Conservation (phyloP, 164 flowering plant species). For the Vitis labrusca region DNA sequence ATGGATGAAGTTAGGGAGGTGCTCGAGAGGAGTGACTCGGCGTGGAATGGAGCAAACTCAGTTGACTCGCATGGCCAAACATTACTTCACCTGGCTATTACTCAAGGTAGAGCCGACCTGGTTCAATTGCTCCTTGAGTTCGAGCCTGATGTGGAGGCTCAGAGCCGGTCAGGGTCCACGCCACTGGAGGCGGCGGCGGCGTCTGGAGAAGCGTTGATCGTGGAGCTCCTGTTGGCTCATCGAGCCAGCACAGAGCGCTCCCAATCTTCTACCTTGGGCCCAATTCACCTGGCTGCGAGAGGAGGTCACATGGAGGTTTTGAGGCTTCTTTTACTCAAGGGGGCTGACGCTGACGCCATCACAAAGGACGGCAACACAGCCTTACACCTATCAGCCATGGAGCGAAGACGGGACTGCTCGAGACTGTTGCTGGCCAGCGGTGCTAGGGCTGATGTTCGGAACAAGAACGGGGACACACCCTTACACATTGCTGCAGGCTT, state of each 20-base stretch:
- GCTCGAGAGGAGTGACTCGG: slow-evolving; percentile 54
- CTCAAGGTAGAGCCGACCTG: slow-evolving; percentile 57
- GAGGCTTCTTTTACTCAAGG: slow-evolving; percentile 56
- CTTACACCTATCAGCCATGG: slow-evolving; percentile 60
- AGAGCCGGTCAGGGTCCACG: slow-evolving; percentile 43
- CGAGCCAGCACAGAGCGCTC: slow-evolving; percentile 46
- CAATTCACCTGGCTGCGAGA: slow-evolving; percentile 59
- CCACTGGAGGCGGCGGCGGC: slow-evolving; percentile 66
- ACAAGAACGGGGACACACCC: slow-evolving; percentile 53
- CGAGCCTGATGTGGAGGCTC: slow-evolving; percentile 49
- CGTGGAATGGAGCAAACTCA: slow-evolving; percentile 51
- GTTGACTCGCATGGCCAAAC: slow-evolving; percentile 52
- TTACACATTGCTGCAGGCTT: slow-evolving; percentile 53
- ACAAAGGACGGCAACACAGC: slow-evolving; percentile 64
- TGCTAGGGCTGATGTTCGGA: slow-evolving; percentile 35
- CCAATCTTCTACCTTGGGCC: slow-evolving; percentile 39
- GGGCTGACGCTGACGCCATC: slow-evolving; percentile 43
- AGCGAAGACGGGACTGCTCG: slow-evolving; percentile 54
- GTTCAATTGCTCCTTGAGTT: slow-evolving; percentile 71
- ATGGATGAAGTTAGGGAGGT: slow-evolving; percentile 74
- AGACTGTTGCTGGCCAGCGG: slow-evolving; percentile 52
- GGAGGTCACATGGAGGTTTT: slow-evolving; percentile 62
- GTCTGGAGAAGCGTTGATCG: slow-evolving; percentile 62
- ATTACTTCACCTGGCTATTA: slow-evolving; percentile 64
- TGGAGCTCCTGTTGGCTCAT: slow-evolving; percentile 62